Conservation (phyloP, 1,284 basidiomycete species). For the Bjerkandera adusta region DNA sequence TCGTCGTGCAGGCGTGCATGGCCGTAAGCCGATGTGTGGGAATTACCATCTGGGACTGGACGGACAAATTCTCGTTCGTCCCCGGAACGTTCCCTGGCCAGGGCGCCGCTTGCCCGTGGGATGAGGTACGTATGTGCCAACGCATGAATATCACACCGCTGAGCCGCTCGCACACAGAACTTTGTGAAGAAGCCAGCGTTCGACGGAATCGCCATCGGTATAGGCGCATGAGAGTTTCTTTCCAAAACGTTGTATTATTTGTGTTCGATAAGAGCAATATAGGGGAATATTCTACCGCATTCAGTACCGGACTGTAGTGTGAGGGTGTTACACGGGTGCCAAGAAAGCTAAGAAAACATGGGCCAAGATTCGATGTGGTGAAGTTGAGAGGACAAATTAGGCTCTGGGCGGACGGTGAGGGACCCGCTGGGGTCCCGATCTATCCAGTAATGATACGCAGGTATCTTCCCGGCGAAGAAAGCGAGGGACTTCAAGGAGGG, state of each 20-base stretch:
- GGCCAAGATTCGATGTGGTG: background rate
- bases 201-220: conserved; percentile 27
- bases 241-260: background rate
- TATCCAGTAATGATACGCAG: background rate
- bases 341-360: background rate
- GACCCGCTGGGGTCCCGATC: background rate
- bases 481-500: background rate
- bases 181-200: conserved; percentile 27
- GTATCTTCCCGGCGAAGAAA: background rate
- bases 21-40: conserved; percentile 42
- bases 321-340: background rate
- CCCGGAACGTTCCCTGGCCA: conserved; percentile 34
- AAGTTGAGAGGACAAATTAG: background rate
- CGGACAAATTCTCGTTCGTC: conserved; percentile 41
- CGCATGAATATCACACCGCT: background rate
- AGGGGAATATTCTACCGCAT: background rate
- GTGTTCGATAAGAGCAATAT: background rate
- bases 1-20: conserved; percentile 43
- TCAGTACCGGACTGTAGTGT: background rate
- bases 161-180: conserved; percentile 17
- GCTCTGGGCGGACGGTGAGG: background rate
- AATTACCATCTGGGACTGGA: conserved; percentile 50
- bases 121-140: conserved; percentile 9
- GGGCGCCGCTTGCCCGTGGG: conserved; percentile 35
- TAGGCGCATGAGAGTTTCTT: conserved; percentile 6